Evolutionary conservation across 2,329 filamentous ascomycete species (phyloP).

Genomic region (Clarireedia hainanense): DNA sequence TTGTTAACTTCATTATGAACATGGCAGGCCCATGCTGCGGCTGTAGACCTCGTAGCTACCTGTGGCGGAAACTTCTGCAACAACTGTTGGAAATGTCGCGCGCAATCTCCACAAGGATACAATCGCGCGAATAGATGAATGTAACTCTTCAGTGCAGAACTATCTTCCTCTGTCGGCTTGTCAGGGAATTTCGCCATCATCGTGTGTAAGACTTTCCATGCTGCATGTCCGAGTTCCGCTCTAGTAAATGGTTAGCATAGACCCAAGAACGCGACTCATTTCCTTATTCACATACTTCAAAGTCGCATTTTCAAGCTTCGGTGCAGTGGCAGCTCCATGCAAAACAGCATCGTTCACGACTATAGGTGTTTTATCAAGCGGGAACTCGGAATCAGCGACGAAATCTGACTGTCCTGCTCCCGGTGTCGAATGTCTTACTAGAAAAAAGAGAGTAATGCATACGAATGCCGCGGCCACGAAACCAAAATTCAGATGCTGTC

Average conservation of each 20-base stretch:
- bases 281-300: slow-evolving; percentile 48
- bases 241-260: slow-evolving; percentile 19
- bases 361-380: slow-evolving; percentile 13
- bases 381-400: slow-evolving; percentile 1
- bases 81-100: slow-evolving; percentile 56
- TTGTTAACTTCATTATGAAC: slow-evolving; percentile 62
- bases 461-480: slow-evolving; percentile 52
- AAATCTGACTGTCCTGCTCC: slow-evolving; percentile 17
- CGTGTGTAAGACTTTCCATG: slow-evolving; percentile 64
- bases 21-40: slow-evolving; percentile 61
- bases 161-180: slow-evolving; percentile 53
- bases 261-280: neutral
- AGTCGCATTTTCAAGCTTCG: slow-evolving; percentile 76
- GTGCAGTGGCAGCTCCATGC: slow-evolving; percentile 64
- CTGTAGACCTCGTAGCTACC: slow-evolving; percentile 53
- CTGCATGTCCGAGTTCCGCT: slow-evolving; percentile 55
- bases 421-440: neutral
- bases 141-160: slow-evolving; percentile 54
- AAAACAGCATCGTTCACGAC: slow-evolving; percentile 43
- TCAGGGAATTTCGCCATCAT: slow-evolving; percentile 65
- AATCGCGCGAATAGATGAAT: slow-evolving; percentile 60
- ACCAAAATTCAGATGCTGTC: slow-evolving; percentile 44
- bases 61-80: slow-evolving; percentile 57
- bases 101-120: slow-evolving; percentile 65
- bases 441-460: slow-evolving; percentile 26